Base-by-base conservation (phyloP, 495 filamentous ascomycete species). In the Aspergillus avenaceus region DNA sequence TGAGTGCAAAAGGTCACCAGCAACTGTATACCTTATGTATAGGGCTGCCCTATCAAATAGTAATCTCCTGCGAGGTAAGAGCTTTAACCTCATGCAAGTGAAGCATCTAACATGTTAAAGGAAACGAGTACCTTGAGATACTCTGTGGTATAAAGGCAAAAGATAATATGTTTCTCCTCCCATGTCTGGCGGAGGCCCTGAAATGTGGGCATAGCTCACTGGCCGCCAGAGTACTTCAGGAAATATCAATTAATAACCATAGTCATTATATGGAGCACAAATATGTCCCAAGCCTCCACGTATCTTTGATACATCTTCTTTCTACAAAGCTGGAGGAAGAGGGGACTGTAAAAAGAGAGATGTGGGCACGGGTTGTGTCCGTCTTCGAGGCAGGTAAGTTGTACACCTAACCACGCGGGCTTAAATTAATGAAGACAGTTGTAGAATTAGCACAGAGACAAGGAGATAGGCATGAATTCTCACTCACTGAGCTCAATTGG, bases 101-200 rank as follows among this genome's bases (percentile, higher is more conserved):
- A 21, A 18, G 5, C 46, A 36, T 37, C 38, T 64, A 27, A 67
- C 46, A 40, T 5, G 9, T 14, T 45, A 11, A 52, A 66, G 87
- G 83, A 45, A 60, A 67, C 26, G 64, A 77, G 27, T 84, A 80
- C 45, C 75, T 90, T 22, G 62, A 80, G 31, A 59, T 55, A 1
- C 67, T 92, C 23, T 73, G 63, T 29, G 61, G 70, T 32, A 51
- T 66, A 21, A 67, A 73, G 0, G 61, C 72, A 5, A 74, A 80
- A 36, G 74, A 84, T 47, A 70, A 77, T 7, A 73, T 65, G 21
- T 80, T 86, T 47, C 73, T 95, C 6, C 86, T 87, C 44, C 86
- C 88, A 0, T 93, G 90, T 55, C 83, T 85, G 49, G 65, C 86
- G 2, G 88, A 92, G 56, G 85, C 90, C 4, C 82, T 91, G 32